Base-by-base conservation (phyloP, 768 basidiomycete genomes). In the Termitomyces titanicus region DNA sequence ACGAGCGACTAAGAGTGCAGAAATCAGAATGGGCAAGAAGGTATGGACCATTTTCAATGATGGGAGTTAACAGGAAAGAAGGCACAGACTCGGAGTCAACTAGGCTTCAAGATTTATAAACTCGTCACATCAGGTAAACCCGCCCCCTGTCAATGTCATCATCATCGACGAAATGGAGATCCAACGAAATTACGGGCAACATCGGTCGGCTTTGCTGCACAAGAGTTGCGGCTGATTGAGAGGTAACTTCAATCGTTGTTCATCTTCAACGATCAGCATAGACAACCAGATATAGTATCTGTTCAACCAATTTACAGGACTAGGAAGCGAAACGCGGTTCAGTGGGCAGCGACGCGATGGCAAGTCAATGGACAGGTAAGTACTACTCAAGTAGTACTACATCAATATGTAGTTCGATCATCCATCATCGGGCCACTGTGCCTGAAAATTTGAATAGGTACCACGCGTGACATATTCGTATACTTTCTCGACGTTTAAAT, bases 101-200 rank as follows among this genome's bases (percentile, higher is more conserved):
- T 29, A 27, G 18, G 18, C 12, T 43, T 34, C 22, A 43, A 7
- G 29, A 22, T 22, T 47, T 56, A 40, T 39, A 55, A 42, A 24
- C 43, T 47, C 34, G 11, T 56, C 59, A 48, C 33, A 42, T 57
- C 47, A 55, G 47, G 42, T 29, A n/a, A 20, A 37, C 57, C 53
- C 18, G 17, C 37, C 38, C 3, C 29, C 29, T 4, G 29, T 29
- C 9, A 29, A 29, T n/a, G n/a, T n/a, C n/a, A n/a, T 50, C 55
- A 53, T 47, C 35, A 52, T 33, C 45, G 25, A 40, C 29, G 33
- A 51, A n/a, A 34, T 22, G 24, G 35, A 33, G 13, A 54, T 38
- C 29, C 29, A 4, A 9, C 3, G 29, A 29, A n/a, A n/a, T n/a
- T 29, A 29, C 29, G 9, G 29, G 29, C 9, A 29, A 29, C 9